Evolutionary conservation across 2,329 filamentous ascomycete species (phyloP).

Genomic region (Fusarium brevicatenulatum): DNA sequence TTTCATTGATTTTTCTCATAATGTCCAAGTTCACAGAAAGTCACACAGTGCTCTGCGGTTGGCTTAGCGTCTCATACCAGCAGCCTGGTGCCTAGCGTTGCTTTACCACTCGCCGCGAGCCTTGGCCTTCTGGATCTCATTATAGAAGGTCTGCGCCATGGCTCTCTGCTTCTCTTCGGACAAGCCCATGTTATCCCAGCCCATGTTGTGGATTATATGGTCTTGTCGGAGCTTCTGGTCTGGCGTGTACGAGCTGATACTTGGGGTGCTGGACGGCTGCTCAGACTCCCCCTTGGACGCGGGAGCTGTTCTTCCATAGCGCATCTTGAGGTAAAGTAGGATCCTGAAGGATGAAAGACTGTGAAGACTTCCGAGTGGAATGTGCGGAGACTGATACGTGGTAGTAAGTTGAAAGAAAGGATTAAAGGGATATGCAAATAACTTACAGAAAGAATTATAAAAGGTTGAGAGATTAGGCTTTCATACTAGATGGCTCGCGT

Average conservation of each 20-base stretch:
- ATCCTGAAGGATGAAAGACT: accelerated
- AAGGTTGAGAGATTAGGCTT: too few relatives aligned
- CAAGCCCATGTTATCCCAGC: not conserved
- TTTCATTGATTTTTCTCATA: not conserved
- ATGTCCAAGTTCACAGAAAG: not conserved
- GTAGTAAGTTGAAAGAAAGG: not conserved
- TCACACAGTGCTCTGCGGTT: not conserved
- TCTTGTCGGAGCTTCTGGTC: not conserved
- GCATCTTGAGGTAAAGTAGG: accelerated
- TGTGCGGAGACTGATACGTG: not conserved
- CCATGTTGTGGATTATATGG: not conserved
- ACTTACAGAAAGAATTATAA: accelerated
- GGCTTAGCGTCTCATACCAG: too few relatives aligned
- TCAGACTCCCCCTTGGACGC: not conserved
- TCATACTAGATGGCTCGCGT: accelerated
- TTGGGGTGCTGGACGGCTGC: not conserved
- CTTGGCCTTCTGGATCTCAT: not conserved
- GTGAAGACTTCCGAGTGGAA: not conserved
- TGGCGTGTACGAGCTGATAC: not conserved
- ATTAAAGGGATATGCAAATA: accelerated
- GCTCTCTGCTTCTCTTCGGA: not conserved
- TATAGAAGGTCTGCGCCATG: too few relatives aligned
- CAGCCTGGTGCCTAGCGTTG: too few relatives aligned
- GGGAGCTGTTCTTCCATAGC: too few relatives aligned
- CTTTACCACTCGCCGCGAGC: not conserved